Base-by-base conservation (phyloP, 1,139 yeast genomes). In the Suhomyces guaymorum region DNA sequence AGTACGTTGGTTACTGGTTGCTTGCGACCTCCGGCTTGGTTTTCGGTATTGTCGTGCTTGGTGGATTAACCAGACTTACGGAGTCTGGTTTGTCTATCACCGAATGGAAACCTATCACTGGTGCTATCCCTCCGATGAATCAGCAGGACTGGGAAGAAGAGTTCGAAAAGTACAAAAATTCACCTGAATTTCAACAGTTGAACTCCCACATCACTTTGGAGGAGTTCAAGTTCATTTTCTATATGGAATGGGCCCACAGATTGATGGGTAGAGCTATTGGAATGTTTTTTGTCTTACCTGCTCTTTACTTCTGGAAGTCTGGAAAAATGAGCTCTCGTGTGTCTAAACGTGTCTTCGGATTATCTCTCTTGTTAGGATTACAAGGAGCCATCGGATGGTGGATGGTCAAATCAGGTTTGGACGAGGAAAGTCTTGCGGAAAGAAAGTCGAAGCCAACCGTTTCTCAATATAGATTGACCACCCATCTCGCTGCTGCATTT, bases 331-430 rank as follows among this genome's bases (percentile, higher is more conserved):
- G 89, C 3, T 63, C 77, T 2, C 81, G 79, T 44, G 82, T 87
- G 3, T 82, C 89, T 32, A 69, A 69, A 39, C 73, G 89, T 43
- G 69, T 92, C 13, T 61, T 85, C 16, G 84, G 86, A 2, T 75
- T 94, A 33, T 77, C 95, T 26, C 80, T 75, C 1, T 66, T 92
- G 35, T 71, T 94, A 39, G 98, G 96, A 9, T 66, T 94, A 30
- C 98, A 94, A 68, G 98, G 98, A 30, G 83, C 82, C 36, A 84
- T 94, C 49, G 98, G 98, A 24, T 94, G 98, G 98, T 94, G 99
- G 99, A 94, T 94, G 99, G 98, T 94, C 38, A 82, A 85, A 52
- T 87, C 96, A 5, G 99, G 99, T 27, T 73, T 94, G 43, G 95
- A 90, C 55, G 84, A 85, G 55, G 75, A 83, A 33, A 82, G 84